These are phyloP conservation scores for Aureobasidium sp. DNA, from an alignment of 2,329 filamentous ascomycete species.

Conservation along the genomic window DNA sequence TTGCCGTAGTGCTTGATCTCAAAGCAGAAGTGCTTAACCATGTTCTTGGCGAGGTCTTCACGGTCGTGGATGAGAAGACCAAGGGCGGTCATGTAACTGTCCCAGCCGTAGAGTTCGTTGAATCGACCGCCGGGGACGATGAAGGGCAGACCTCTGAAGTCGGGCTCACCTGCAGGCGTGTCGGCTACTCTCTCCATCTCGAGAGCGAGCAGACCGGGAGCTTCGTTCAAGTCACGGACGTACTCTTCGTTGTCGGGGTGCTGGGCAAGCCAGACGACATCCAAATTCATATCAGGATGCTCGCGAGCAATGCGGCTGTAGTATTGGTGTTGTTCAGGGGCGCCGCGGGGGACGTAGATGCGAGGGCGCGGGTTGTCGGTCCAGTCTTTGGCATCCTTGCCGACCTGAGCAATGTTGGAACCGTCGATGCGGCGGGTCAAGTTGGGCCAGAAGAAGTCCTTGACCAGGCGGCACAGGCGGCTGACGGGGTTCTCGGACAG, in stretches of 20 bases:
- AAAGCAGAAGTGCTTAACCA: conserved; percentile 96
- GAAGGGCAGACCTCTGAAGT: conserved; percentile 76
- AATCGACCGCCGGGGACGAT: conserved; percentile 96
- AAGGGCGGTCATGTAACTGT: conserved; percentile 96
- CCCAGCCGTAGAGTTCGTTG: conserved; percentile 98
- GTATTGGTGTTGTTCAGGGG: conserved; percentile 82
- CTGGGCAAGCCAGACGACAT: conserved; percentile 73
- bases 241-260: conserved; percentile 58
- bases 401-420: conserved; percentile 77
- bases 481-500: conserved; percentile 94
- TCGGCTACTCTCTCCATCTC: conserved; percentile 68
- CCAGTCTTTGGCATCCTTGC: conserved; percentile 91
- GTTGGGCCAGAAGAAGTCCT: conserved; percentile 86
- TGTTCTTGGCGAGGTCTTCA: conserved; percentile 80
- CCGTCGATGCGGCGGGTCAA: conserved; percentile 86
- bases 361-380: conserved; percentile 80
- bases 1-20: conserved; percentile 98
- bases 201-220: conserved; percentile 82
- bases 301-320: conserved; percentile 74
- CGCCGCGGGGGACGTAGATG: conserved; percentile 81
- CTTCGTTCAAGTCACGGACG: conserved; percentile 75
- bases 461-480: conserved; percentile 77
- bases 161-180: conserved; percentile 60
- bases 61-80: conserved; percentile 81
- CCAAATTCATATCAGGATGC: conserved; percentile 75